A percentile compares a stretch with the other conserved stretches of the same genome.
Conservation (phyloP, 2,329 filamentous ascomycete genomes). For the Allantophomopsis lycopodina region DNA sequence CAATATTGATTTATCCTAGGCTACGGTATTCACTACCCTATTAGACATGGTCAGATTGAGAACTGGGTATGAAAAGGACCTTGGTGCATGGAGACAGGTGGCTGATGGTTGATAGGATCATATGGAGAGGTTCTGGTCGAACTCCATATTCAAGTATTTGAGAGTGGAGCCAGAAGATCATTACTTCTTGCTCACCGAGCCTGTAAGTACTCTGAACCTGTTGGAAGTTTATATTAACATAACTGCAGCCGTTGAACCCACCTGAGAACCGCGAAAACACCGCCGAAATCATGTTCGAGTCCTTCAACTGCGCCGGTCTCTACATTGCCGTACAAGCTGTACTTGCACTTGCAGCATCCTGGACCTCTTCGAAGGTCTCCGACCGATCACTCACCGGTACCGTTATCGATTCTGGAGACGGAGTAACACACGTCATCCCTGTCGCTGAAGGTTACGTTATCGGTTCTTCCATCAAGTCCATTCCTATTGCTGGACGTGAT, state of each 20-base stretch:
- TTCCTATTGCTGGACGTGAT: constrained; percentile 93
- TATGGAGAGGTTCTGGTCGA: constrained; percentile 99
- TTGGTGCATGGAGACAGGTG: neutral
- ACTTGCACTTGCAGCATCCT: constrained; percentile 88
- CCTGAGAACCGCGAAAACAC: constrained; percentile 98
- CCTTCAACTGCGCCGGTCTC: constrained; percentile 96
- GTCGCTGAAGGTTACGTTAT: constrained; percentile 99
- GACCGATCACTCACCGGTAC: constrained; percentile 93
- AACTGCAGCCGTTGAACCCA: constrained; percentile 72
- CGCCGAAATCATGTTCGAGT: constrained; percentile 99
- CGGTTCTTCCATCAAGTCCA: constrained; percentile 97
- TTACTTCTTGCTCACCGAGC: constrained; percentile 95
- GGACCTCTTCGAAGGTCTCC: constrained; percentile 96
- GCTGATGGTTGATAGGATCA: constrained; percentile 51
- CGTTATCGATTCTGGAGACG: constrained; percentile 96
- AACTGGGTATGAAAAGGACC: constrained; percentile 62
- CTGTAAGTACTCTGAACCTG: constrained; percentile 41
- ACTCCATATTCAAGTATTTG: constrained; percentile 99
- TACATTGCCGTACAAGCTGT: constrained; percentile 99
- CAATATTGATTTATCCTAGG: constrained; percentile 32
- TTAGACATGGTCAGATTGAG: constrained; percentile 95
- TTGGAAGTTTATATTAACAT: neutral
- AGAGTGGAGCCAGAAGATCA: constrained; percentile 97
- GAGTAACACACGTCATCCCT: constrained; percentile 97
- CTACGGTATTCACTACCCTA: constrained; percentile 94